Percentiles rank a stretch among this genome's conserved stretches.
These are phyloP conservation scores for Asclepias syriaca DNA, from an alignment of 257 asterid species.

Conservation along the genomic window DNA sequence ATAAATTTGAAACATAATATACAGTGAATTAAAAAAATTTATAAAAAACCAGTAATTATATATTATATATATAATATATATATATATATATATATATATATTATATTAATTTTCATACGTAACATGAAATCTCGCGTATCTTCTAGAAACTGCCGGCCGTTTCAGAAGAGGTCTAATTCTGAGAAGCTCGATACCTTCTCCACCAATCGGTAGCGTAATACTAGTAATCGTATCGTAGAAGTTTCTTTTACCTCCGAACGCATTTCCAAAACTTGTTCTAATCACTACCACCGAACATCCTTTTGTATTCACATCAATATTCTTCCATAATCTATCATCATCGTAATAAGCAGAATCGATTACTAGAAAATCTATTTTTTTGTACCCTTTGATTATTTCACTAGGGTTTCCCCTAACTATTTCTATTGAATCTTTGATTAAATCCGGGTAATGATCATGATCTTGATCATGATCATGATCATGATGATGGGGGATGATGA, in stretches of 20 bases:
- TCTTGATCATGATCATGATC: not conserved
- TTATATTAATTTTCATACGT: conserved; percentile 13
- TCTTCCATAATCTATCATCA: conserved; percentile 12
- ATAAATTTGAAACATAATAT: too few species aligned
- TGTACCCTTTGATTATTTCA: conserved; percentile 11
- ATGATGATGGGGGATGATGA: conserved; percentile 10
- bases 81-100: too few species aligned
- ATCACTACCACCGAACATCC: conserved; percentile 15
- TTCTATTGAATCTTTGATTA: conserved; percentile 4
- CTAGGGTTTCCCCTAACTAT: conserved; percentile 9
- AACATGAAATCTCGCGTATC: conserved; percentile 20
- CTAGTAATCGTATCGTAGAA: not conserved
- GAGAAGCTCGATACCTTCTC: conserved; percentile 20
- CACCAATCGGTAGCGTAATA: conserved; percentile 16
- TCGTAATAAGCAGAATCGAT: conserved; percentile 9
- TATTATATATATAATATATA: too few species aligned
- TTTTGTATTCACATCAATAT: conserved; percentile 16
- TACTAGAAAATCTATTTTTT: conserved; percentile 16
- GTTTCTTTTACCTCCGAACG: conserved; percentile 3
- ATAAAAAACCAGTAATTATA: too few species aligned
- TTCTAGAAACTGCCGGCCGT: not conserved
- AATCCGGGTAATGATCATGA: not conserved
- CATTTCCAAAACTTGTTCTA: not conserved
- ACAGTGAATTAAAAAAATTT: too few species aligned
- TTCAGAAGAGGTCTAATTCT: conserved; percentile 3